These are phyloP conservation scores for Metschnikowia cubensis DNA, from an alignment of 805 yeast genomes.

Conservation along the genomic window DNA sequence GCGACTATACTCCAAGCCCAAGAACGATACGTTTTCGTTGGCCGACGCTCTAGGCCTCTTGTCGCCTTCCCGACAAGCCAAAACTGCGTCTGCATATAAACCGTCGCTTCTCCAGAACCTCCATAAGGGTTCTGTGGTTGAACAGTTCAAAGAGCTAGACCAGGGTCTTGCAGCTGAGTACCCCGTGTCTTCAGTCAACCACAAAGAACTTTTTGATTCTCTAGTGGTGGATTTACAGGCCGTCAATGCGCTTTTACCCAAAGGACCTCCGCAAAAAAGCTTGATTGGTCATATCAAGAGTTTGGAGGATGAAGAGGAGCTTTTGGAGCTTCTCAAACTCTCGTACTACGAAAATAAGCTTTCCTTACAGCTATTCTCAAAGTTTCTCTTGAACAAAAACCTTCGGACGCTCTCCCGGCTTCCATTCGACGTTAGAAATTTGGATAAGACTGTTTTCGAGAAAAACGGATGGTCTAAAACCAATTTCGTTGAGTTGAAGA, in stretches of 20 bases:
- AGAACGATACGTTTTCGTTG: constrained; percentile 14
- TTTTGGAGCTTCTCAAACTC: constrained; percentile 21
- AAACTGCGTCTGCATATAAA: constrained; percentile 18
- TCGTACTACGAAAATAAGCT: constrained; percentile 27
- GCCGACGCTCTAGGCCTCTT: constrained; percentile 38
- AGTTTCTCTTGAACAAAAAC: constrained; percentile 25
- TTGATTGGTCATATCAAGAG: constrained; percentile 19
- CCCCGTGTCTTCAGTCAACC: constrained; percentile 7
- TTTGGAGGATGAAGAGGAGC: constrained; percentile 17
- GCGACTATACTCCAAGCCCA: constrained; percentile 5
- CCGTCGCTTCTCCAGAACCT: constrained; percentile 33
- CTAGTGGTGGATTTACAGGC: constrained; percentile 26
- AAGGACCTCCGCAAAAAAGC: constrained; percentile 14
- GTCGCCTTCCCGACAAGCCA: constrained; percentile 18
- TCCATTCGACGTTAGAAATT: constrained; percentile 20
- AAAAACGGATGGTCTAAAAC: constrained; percentile 18
- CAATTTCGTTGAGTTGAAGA: constrained; percentile 26
- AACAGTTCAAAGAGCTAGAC: constrained; percentile 20
- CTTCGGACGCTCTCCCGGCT: constrained; percentile 14
- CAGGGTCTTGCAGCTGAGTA: constrained; percentile 1
- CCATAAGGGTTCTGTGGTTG: constrained; percentile 31
- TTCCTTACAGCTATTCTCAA: constrained; percentile 23
- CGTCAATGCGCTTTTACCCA: constrained; percentile 3
- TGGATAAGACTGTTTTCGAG: constrained; percentile 20
- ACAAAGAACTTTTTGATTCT: constrained; percentile 16